phyloP scores from a whole-genome alignment of 129 eudicot genomes.

The Saposhnikovia divaricata region DNA sequence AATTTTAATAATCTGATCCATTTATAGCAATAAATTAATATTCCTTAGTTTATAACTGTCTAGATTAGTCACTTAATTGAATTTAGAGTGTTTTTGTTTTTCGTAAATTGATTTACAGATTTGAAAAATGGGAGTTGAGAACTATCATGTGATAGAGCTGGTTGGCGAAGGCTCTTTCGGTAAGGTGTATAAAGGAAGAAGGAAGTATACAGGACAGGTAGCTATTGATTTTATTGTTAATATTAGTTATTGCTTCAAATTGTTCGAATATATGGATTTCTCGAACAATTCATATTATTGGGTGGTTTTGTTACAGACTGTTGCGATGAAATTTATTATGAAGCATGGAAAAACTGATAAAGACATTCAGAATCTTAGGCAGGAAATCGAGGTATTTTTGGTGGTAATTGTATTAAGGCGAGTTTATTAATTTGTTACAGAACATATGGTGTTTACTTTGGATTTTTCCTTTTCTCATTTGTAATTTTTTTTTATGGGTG shows the following conservation, averaged over 20 bases:
- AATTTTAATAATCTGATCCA: background rate
- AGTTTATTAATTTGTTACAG: background rate
- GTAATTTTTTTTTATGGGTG: background rate
- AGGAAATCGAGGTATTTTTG: slow-evolving; percentile 82
- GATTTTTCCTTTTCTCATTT: background rate
- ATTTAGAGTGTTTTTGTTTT: background rate
- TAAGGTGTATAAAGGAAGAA: slow-evolving; percentile 89
- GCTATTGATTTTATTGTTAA: background rate
- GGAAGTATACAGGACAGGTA: slow-evolving; percentile 90
- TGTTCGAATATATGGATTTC: background rate
- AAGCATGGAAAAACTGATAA: slow-evolving; percentile 96
- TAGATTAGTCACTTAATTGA: background rate
- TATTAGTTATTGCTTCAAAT: background rate
- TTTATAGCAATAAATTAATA: background rate
- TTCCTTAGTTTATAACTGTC: background rate
- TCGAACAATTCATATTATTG: background rate
- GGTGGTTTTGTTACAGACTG: slow-evolving; percentile 44
- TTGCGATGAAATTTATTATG: slow-evolving; percentile 91
- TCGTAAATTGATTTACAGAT: background rate
- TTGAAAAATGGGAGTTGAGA: slow-evolving; percentile 67
- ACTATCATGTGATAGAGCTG: slow-evolving; percentile 88
- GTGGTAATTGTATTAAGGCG: background rate
- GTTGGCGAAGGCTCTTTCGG: slow-evolving; percentile 98
- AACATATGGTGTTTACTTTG: background rate
- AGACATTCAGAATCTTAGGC: slow-evolving; percentile 84